Percentiles rank a stretch among this genome's conserved stretches.
Conservation (phyloP, 305 asterid genomes). For the Fraxinus baroniana region DNA sequence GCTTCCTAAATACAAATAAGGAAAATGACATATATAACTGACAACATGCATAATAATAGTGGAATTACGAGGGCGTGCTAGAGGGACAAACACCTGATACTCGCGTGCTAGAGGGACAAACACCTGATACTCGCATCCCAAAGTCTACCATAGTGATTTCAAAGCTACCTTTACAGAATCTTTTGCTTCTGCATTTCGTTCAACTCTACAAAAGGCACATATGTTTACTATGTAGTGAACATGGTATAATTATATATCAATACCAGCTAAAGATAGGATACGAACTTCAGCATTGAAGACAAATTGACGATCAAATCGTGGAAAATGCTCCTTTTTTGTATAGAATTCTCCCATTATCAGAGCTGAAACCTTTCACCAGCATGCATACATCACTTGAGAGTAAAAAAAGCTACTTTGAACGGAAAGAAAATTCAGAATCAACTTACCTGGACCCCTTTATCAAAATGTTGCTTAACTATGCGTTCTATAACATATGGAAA, state of each 20-base stretch:
- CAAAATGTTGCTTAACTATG: slow-evolving; percentile 74
- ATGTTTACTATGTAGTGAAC: slow-evolving; percentile 4
- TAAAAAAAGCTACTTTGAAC: slow-evolving; percentile 25
- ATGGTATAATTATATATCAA: slow-evolving; percentile 2
- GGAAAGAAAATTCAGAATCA: slow-evolving; percentile 14
- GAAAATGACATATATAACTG: not conserved
- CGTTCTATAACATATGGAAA: slow-evolving; percentile 84
- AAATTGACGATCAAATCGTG: slow-evolving; percentile 93
- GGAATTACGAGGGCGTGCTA: slow-evolving; percentile 7
- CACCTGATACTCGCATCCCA: slow-evolving; percentile 86
- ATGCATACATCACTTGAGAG: slow-evolving; percentile 42
- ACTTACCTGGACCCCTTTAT: slow-evolving; percentile 84
- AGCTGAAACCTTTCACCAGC: slow-evolving; percentile 89
- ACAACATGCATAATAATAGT: slow-evolving; percentile 5
- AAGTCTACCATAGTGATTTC: slow-evolving; percentile 97
- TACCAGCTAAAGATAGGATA: slow-evolving; percentile 22
- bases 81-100: slow-evolving; percentile 52
- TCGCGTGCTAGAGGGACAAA: slow-evolving; percentile 34
- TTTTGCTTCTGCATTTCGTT: slow-evolving; percentile 75
- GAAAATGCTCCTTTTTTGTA: slow-evolving; percentile 91
- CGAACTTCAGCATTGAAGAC: slow-evolving; percentile 81
- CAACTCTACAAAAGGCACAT: slow-evolving; percentile 55
- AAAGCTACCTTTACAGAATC: slow-evolving; percentile 92
- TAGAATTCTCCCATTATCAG: slow-evolving; percentile 92
- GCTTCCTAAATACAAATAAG: slow-evolving; percentile 55